Evolutionary conservation across 495 filamentous ascomycete species (phyloP), one percentile per base, ranked within the genome.

Genomic region (Letharia columbiana): DNA sequence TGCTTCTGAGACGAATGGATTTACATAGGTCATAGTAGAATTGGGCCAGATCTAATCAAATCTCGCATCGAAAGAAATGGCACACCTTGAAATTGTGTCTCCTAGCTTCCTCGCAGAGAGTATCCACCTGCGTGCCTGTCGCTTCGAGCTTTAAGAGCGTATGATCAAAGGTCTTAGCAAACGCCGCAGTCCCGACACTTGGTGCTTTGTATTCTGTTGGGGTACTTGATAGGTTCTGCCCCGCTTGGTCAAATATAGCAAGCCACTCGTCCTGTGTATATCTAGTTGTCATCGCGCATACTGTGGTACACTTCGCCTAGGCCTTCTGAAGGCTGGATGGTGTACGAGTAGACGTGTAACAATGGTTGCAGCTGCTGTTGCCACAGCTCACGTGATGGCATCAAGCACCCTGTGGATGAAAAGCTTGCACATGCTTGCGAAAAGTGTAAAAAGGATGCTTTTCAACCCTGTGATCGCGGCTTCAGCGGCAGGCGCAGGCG

Each of bases 61-160:
- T 31, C 5, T 8, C 42, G 15, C 28, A 41, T 4, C 39, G 23
- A 4, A 10, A n/a, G 31, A 62, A 63, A 61, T 37, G 17, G 62
- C 76, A 52, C 74, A 82, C 81, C 68, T 83, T 84, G 71, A 90
- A 90, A 60, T 77, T 71, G 69, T 84, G 73, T 23, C 79, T 75
- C 37, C 73, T 76, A 60, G 87, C 87, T 77, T 89, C 87, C 10
- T 75, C 72, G 72, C 87, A 90, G 49, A 90, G 77, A n/a, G 60
- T 68, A 73, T 88, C 81, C 68, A 90, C 82, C 66, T 87, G 81
- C 8, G 70, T 69, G 35, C 69, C 68, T 20, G 78, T 84, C 33
- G 83, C 81, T 66, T 84, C 80, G 42, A 79, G 73, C 50, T 81
- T 80, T 44, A 90, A 69, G 40, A 87, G 78, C 33, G 87, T 90